Conservation (phyloP, 1,284 basidiomycete species). For the Cryptococcus neoformans region DNA sequence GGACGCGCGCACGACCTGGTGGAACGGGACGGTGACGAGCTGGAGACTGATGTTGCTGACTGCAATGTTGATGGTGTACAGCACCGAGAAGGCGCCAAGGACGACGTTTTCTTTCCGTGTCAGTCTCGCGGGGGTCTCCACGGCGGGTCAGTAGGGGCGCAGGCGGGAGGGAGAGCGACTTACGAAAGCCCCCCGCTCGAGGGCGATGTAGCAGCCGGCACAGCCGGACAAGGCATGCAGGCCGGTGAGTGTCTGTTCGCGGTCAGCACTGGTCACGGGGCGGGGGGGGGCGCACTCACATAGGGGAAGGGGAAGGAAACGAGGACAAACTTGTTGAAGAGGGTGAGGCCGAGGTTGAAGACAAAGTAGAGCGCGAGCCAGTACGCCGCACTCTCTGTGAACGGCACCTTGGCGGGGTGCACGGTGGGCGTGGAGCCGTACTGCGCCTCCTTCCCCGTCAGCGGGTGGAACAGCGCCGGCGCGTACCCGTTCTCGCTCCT, state of each 20-base stretch:
- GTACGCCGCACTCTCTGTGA: conserved; percentile 39
- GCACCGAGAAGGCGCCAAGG: conserved; percentile 71
- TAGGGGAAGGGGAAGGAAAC: conserved; percentile 90
- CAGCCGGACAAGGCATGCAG: conserved; percentile 78
- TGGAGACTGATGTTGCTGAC: conserved; percentile 84
- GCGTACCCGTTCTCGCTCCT: not conserved
- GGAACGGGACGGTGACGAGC: conserved; percentile 88
- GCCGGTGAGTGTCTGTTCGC: conserved; percentile 65
- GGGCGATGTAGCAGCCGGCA: conserved; percentile 69
- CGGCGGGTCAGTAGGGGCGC: too few relatives aligned
- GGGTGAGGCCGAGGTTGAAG: conserved; percentile 82
- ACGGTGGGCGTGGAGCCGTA: conserved; percentile 7
- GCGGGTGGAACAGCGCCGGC: conserved; percentile 1
- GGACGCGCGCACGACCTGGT: conserved; percentile 90
- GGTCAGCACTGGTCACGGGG: conserved; percentile 1
- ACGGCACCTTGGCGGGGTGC: conserved; percentile 15
- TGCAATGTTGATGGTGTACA: conserved; percentile 89
- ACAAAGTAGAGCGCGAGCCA: conserved; percentile 80
- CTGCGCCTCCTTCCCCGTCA: conserved; percentile 12
- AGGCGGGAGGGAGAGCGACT: conserved; percentile 16
- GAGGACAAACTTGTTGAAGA: conserved; percentile 89
- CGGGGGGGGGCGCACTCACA: conserved; percentile 33
- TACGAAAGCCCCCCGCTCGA: conserved; percentile 60
- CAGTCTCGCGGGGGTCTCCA: conserved; percentile 39
- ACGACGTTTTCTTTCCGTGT: conserved; percentile 60